phyloP scores from a whole-genome alignment of 768 basidiomycete genomes.

The Melanogaster broomeanus region DNA sequence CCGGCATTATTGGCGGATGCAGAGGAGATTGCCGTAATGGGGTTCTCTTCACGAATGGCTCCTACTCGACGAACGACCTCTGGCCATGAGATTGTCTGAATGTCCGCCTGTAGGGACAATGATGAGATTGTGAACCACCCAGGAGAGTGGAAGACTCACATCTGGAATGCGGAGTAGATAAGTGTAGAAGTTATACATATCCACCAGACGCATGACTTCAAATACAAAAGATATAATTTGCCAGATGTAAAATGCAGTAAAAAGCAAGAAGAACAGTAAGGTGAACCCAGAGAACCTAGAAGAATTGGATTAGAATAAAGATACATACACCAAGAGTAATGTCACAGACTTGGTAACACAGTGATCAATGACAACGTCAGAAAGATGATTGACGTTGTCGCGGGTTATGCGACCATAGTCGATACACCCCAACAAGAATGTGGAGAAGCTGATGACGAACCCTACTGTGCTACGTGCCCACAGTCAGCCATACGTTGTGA shows the following conservation, averaged over 20 bases:
- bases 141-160: slow-evolving; percentile 45
- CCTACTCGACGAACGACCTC: slow-evolving; percentile 91
- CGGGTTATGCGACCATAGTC: slow-evolving; percentile 83
- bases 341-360: slow-evolving; percentile 79
- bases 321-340: background rate
- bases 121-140: slow-evolving; percentile 10
- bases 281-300: slow-evolving; percentile 82
- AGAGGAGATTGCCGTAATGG: slow-evolving; percentile 84
- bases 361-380: slow-evolving; percentile 77
- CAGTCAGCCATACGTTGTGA: slow-evolving; percentile 20
- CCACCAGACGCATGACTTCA: slow-evolving; percentile 75
- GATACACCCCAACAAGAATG: slow-evolving; percentile 92
- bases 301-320: slow-evolving; percentile 14
- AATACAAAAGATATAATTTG: slow-evolving; percentile 80
- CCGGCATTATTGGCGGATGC: slow-evolving; percentile 49
- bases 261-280: slow-evolving; percentile 79
- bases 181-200: slow-evolving; percentile 97
- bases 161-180: slow-evolving; percentile 93
- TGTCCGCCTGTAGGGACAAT: slow-evolving; percentile 78
- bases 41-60: slow-evolving; percentile 89
- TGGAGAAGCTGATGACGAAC: slow-evolving; percentile 98
- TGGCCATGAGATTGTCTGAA: slow-evolving; percentile 97
- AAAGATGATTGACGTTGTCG: slow-evolving; percentile 66
- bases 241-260: slow-evolving; percentile 88
- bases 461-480: slow-evolving; percentile 78